phyloP scores from a whole-genome alignment of 257 asterid species.

The Craterostigma plantagineum region DNA sequence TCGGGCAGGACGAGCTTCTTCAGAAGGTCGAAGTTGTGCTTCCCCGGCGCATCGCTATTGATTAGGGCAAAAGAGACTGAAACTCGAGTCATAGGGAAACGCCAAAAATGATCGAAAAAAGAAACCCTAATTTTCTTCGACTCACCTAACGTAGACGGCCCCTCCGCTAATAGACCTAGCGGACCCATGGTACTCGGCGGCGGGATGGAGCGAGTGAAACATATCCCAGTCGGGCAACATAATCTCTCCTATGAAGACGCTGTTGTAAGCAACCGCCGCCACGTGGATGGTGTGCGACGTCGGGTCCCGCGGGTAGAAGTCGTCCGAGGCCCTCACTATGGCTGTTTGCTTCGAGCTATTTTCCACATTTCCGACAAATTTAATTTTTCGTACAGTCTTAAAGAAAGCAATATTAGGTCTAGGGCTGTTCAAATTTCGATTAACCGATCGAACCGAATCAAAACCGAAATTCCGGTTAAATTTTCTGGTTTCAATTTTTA shows the following conservation, averaged over 20 bases:
- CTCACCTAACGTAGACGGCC: slow-evolving; percentile 64
- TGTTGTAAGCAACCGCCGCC: slow-evolving; percentile 68
- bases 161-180: slow-evolving; percentile 82
- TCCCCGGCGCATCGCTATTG: slow-evolving; percentile 82
- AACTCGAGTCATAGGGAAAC: background rate
- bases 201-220: slow-evolving; percentile 86
- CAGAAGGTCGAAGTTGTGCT: slow-evolving; percentile 66
- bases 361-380: background rate
- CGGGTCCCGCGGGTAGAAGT: slow-evolving; percentile 68
- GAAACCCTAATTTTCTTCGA: background rate
- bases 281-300: slow-evolving; percentile 70
- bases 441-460: no score
- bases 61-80: background rate
- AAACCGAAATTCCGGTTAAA: background rate
- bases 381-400: background rate
- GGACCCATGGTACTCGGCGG: slow-evolving; percentile 73
- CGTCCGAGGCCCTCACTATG: slow-evolving; percentile 66
- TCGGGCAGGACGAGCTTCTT: slow-evolving; percentile 71
- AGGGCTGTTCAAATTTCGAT: no score
- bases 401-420: no score
- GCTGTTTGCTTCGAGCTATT: slow-evolving; percentile 74
- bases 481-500: no score
- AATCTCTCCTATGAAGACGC: slow-evolving; percentile 56
- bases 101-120: background rate
- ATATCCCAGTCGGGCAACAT: slow-evolving; percentile 91